Evolutionary conservation across 2,329 filamentous ascomycete genomes (phyloP).

Genomic region (Botryotinia globosa): DNA sequence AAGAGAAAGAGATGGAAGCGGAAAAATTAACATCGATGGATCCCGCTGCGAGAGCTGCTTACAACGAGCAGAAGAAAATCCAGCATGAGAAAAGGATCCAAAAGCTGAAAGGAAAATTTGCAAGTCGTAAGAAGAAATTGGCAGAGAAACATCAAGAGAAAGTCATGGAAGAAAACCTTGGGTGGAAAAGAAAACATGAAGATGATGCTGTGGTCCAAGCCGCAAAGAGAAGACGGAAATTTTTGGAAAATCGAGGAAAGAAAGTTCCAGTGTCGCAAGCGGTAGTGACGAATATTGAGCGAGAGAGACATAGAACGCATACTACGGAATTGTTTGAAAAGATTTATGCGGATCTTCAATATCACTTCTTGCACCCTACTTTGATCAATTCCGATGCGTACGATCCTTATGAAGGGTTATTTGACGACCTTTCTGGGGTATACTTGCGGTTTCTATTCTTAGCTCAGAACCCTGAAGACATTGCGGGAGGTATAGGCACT

Average conservation of each 20-base stretch:
- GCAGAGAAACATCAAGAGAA: background rate
- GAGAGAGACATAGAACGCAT: background rate
- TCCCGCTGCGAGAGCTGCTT: background rate
- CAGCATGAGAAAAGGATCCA: background rate
- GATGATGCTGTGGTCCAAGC: background rate
- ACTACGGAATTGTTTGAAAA: background rate
- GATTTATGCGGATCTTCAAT: slow-evolving; percentile 8
- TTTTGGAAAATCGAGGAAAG: background rate
- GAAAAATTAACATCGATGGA: background rate
- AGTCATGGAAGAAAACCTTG: background rate
- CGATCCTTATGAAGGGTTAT: background rate
- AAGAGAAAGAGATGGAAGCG: background rate
- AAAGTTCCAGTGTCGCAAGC: background rate
- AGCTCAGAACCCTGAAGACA: background rate
- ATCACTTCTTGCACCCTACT: slow-evolving; percentile 8
- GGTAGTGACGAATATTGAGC: too few species aligned
- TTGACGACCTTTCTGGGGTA: background rate
- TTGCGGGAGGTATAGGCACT: background rate
- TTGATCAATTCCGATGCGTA: slow-evolving; percentile 6
- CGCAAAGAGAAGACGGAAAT: background rate
- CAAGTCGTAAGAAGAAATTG: background rate
- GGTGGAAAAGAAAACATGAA: slow-evolving; percentile 11
- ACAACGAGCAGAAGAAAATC: background rate
- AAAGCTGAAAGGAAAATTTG: background rate
- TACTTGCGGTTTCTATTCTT: background rate